Percentiles rank a stretch among this genome's conserved stretches.
phyloP scores from a whole-genome alignment of 176 grass and related monocot genomes.

The Thalia dealbata region DNA sequence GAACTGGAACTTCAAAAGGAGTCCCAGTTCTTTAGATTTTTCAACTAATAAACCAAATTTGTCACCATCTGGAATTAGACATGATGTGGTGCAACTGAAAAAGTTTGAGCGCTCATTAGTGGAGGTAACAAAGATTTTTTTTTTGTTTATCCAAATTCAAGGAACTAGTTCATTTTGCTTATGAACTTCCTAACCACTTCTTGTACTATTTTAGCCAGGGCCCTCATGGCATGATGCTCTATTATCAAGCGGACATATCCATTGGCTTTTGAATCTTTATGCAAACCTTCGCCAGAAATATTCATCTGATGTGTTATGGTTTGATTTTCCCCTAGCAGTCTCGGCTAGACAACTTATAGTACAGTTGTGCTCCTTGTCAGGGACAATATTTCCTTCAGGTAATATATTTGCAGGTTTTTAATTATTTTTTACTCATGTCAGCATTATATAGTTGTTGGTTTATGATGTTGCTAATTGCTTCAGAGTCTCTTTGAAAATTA shows the following conservation, averaged over 20 bases:
- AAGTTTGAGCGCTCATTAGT: slow-evolving; percentile 82
- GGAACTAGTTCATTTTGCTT: slow-evolving; percentile 1
- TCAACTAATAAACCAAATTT: slow-evolving; percentile 41
- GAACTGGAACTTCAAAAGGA: slow-evolving; percentile 70
- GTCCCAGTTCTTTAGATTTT: slow-evolving; percentile 19
- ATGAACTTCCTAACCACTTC: slow-evolving; percentile 29
- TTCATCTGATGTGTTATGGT: slow-evolving; percentile 78
- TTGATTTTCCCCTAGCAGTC: slow-evolving; percentile 74
- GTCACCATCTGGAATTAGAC: slow-evolving; percentile 60
- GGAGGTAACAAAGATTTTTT: slow-evolving; percentile 41
- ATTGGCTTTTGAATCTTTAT: slow-evolving; percentile 85
- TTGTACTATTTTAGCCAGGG: slow-evolving; percentile 66
- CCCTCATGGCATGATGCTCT: slow-evolving; percentile 66
- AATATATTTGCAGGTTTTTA: slow-evolving; percentile 20
- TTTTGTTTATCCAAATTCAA: background rate
- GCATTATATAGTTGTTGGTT: background rate
- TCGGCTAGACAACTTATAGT: slow-evolving; percentile 80
- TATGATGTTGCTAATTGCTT: background rate
- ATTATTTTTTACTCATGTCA: background rate
- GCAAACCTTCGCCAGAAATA: slow-evolving; percentile 55
- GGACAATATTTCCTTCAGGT: slow-evolving; percentile 80
- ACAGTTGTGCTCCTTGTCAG: slow-evolving; percentile 90
- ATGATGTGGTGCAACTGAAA: slow-evolving; percentile 63
- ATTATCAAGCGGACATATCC: slow-evolving; percentile 62
- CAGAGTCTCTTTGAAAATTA: background rate